Percentiles rank a stretch among this genome's conserved stretches.
These are phyloP conservation scores for Zea luxurians DNA, from an alignment of 176 grass and related monocot genomes.

Conservation along the genomic window DNA sequence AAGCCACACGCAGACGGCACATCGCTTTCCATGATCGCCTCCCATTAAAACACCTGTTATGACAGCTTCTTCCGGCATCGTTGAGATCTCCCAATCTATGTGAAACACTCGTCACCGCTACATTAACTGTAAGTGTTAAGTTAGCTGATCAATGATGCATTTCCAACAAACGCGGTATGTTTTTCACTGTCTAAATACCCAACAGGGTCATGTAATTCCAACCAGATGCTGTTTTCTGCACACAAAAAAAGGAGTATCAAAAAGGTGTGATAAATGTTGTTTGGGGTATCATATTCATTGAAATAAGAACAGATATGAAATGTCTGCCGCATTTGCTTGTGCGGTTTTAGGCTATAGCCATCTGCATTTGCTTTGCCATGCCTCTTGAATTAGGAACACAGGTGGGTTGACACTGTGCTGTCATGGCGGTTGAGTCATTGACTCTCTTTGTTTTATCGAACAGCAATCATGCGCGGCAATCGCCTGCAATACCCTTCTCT, in stretches of 20 bases:
- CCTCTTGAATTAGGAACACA: slow-evolving; percentile 18
- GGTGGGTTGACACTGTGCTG: slow-evolving; percentile 19
- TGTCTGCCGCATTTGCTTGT: neutral
- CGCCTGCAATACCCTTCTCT: slow-evolving; percentile 26
- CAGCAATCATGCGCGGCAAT: slow-evolving; percentile 42
- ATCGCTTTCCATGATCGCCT: slow-evolving; percentile 1
- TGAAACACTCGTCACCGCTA: slow-evolving; percentile 11
- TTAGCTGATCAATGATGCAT: neutral
- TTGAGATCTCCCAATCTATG: slow-evolving; percentile 36
- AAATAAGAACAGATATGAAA: neutral
- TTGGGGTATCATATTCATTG: neutral
- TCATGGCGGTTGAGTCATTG: slow-evolving; percentile 37
- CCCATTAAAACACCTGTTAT: neutral
- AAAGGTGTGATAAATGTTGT: neutral
- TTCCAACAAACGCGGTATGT: neutral
- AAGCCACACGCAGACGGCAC: slow-evolving; percentile 16
- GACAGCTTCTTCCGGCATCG: neutral
- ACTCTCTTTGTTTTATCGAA: slow-evolving; percentile 29
- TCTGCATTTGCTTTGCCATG: neutral
- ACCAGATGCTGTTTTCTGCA: neutral
- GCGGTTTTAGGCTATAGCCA: neutral
- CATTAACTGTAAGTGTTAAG: neutral
- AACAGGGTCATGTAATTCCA: neutral
- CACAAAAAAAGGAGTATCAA: neutral
- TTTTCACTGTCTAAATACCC: neutral